Base-by-base conservation (phyloP, 192 early-diverging fungal genomes). In the Coemansia sp. region DNA sequence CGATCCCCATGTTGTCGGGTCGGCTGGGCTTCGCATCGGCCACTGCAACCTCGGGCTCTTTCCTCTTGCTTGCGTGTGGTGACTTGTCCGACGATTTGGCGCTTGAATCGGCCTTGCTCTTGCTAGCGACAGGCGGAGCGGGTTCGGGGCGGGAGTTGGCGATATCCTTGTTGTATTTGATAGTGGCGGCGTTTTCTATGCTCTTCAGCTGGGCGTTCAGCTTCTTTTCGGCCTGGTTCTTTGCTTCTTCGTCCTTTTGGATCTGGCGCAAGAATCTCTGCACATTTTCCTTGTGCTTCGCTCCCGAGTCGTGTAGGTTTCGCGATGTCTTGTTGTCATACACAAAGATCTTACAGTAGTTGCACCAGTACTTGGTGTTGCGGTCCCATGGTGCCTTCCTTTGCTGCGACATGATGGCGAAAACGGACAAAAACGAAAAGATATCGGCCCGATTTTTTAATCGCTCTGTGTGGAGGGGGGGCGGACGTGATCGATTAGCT, bases 201-300 rank as follows among this genome's bases (percentile, higher is more conserved):
- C 77, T 86, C 38, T 92, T 85, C 41, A 88, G 79, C 66, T 92
- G 86, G 59, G 73, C 71, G 62, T 83, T 69, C 33, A 86, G 69
- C 73, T 86, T 85, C 31, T 85, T 85, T 18, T 84, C 84, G 23
- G 85, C 83, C 9, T 84, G 71, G 6, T 73, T 66, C 41, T 78
- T 83, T 53, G 86, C 80, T 38, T 86, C 76, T 26, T 77, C 75
- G 6, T 70, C 65, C 60, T 87, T 87, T 45, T 86, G 82, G 28
- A 91, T 83, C 48, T 89, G 82, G 21, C 89, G 86, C 41, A 95
- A 59, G 65, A 90, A 92, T 35, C 82, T 79, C 65, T 91, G 89
- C 2, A 92, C 88, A 69, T 89, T 90, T n/a, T 91, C 89, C 71
- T 91, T 93, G 82, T 95, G 93, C 41, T 91, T 89, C 38, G 77